phyloP scores from a whole-genome alignment of 257 asterid species.

The Solanum chiquidenum region DNA sequence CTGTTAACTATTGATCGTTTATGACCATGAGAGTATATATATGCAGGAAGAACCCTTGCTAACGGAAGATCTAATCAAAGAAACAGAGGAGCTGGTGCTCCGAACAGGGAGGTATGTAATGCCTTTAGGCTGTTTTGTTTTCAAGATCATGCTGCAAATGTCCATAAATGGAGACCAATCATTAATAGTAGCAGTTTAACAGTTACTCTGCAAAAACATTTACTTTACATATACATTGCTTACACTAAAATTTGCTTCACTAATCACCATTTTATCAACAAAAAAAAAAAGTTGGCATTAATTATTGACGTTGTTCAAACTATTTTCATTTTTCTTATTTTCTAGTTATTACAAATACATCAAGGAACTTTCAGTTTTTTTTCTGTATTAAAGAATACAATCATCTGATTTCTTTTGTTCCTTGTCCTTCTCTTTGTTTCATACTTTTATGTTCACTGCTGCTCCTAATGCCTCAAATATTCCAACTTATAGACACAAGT shows the following conservation, averaged over 20 bases:
- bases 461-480: neutral
- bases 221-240: neutral
- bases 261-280: neutral
- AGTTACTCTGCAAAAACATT: neutral
- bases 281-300: neutral
- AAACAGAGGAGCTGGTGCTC: constrained; percentile 94
- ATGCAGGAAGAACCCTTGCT: constrained; percentile 82
- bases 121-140: neutral
- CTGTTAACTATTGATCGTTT: constrained; percentile 7
- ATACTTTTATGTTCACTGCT: neutral
- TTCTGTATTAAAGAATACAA: neutral
- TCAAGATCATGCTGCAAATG: constrained; percentile 12
- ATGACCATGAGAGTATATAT: constrained; percentile 5
- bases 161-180: neutral
- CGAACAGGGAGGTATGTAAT: constrained; percentile 80
- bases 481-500: neutral
- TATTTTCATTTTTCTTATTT: neutral
- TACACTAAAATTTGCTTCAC: neutral
- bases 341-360: neutral
- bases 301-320: neutral
- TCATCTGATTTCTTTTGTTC: neutral
- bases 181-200: neutral
- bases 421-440: neutral
- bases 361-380: neutral
- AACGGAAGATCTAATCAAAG: constrained; percentile 93